Percentiles rank a stretch among this genome's conserved stretches.
Evolutionary conservation across 2,329 filamentous ascomycete species (phyloP).

Genomic region (Furcasterigmium sp.): DNA sequence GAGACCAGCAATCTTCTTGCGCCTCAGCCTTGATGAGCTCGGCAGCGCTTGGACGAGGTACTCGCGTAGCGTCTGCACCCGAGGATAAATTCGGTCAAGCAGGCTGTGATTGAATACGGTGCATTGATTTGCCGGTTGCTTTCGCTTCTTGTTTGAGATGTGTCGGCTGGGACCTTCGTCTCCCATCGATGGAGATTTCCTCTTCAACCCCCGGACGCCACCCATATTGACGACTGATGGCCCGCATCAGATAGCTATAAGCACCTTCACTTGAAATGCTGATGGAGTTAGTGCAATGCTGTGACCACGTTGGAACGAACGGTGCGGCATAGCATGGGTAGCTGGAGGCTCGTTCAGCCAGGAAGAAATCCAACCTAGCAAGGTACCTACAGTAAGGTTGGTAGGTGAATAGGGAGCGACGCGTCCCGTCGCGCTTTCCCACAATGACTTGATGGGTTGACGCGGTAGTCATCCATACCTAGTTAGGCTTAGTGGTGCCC

Average conservation of each 20-base stretch:
- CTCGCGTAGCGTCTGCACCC: constrained; percentile 62
- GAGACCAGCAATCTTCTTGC: constrained; percentile 48
- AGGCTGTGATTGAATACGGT: constrained; percentile 29
- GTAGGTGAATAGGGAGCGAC: not conserved
- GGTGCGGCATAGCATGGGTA: too few relatives aligned
- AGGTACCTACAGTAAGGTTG: too few relatives aligned
- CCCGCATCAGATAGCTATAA: not conserved
- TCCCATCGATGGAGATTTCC: not conserved
- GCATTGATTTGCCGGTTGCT: not conserved
- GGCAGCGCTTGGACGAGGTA: constrained; percentile 66
- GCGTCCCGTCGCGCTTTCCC: not conserved
- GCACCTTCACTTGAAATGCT: not conserved
- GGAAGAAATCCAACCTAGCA: too few relatives aligned
- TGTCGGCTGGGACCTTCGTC: not conserved
- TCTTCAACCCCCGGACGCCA: not conserved
- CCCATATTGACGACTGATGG: not conserved
- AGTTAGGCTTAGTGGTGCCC: too few relatives aligned
- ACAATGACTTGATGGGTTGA: too few relatives aligned
- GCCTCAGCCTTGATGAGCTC: constrained; percentile 55
- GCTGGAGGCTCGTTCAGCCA: too few relatives aligned
- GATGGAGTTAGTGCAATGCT: too few relatives aligned
- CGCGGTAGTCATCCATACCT: too few relatives aligned
- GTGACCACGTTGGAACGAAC: too few relatives aligned
- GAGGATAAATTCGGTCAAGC: constrained; percentile 41
- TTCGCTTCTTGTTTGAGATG: constrained; percentile 3